Base-by-base conservation (phyloP, 1,139 yeast species). In the Candida labiduridarum region DNA sequence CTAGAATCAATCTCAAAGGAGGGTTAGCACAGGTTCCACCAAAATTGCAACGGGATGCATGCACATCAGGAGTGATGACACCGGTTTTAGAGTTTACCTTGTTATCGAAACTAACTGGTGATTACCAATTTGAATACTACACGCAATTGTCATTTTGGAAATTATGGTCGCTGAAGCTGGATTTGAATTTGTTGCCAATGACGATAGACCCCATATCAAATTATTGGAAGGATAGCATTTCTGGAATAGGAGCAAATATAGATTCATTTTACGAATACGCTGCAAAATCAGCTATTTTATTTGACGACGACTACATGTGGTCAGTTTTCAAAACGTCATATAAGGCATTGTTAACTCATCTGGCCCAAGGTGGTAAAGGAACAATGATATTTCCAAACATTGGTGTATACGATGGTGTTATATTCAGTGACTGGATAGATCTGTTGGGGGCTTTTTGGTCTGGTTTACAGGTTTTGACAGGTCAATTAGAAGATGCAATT, bases 261-360 rank as follows among this genome's bases (percentile, higher is more conserved):
- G 98, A 92, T 67, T 90, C 97, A 0, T 89, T 89, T 60, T 92
- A 87, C 64, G 98, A 92, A 62, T 89, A 92, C 64, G 89, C 96
- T 0, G 75, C 89, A 36, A 92, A 92, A 62, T 83, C 85, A 25
- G 74, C 92, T 2, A 80, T 91, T 11, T 61, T 92, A 9, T 90
- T 91, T 55, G 75, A 87, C 58, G 96, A 91, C 62, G 73, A 75
- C 14, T 71, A 76, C 34, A 74, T 88, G 64, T 74, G 79, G 67
- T 62, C 72, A 0, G 83, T 89, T 0, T 92, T 92, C 80, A 67
- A 76, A 33, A 66, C 70, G 2, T 75, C 88, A 0, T 86, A 86
- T 59, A 71, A 69, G 44, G 82, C 96, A 0, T 68, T 92, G n/a
- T 56, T 72, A 51, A 65, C 69, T 0, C 78, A 75, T 52, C 78